Percentiles rank a stretch among this genome's conserved stretches.
phyloP scores from a whole-genome alignment of 2,329 filamentous ascomycete species.

The Xylariales sp. region DNA sequence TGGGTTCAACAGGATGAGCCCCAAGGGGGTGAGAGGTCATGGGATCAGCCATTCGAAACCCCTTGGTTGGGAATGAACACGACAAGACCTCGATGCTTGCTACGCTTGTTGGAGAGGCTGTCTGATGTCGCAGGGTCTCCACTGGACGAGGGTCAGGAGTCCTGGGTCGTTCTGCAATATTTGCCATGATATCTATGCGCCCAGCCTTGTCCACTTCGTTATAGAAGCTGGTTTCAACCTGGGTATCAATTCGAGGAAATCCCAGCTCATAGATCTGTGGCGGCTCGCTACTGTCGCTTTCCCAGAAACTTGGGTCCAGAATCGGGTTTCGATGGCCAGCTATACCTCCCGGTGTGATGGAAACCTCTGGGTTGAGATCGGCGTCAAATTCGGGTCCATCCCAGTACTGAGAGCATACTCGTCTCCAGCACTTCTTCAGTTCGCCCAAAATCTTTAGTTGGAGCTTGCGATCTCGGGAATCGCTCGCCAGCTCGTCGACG shows the following conservation, averaged over 20 bases:
- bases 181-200: constrained; percentile 42
- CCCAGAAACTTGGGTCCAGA: constrained; percentile 52
- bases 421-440: constrained; percentile 94
- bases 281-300: constrained; percentile 36
- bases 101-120: constrained; percentile 49
- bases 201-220: constrained; percentile 42
- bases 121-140: not conserved
- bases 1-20: constrained; percentile 54
- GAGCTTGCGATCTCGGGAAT: constrained; percentile 41
- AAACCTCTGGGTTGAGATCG: constrained; percentile 56
- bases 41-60: constrained; percentile 32
- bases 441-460: constrained; percentile 85
- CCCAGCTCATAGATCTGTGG: constrained; percentile 40
- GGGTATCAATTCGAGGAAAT: constrained; percentile 19
- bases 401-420: constrained; percentile 88
- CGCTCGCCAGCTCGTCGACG: constrained; percentile 48
- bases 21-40: constrained; percentile 38
- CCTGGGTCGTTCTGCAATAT: constrained; percentile 35
- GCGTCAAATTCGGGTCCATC: constrained; percentile 65
- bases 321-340: constrained; percentile 54
- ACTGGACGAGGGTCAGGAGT: constrained; percentile 37
- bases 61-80: constrained; percentile 58
- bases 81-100: constrained; percentile 58
- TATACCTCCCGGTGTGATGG: constrained; percentile 73
- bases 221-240: constrained; percentile 35